These are phyloP conservation scores for Neofusicoccum sp. DNA, from an alignment of 2,329 filamentous ascomycete species.

Conservation along the genomic window DNA sequence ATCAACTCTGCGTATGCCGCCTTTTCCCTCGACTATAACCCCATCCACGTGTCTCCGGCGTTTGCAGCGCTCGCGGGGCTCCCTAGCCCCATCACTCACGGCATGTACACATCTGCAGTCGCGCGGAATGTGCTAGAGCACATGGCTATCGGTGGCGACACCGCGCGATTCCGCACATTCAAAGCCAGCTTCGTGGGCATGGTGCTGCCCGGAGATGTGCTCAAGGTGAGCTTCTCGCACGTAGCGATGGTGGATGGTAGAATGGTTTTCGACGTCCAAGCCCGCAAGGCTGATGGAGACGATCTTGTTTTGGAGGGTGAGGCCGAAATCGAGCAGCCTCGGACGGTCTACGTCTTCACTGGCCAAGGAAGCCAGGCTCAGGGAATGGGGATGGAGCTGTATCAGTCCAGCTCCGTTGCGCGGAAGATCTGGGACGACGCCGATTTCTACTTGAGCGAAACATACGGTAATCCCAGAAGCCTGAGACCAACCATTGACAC, in stretches of 20 bases:
- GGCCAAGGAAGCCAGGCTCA: slow-evolving; percentile 46
- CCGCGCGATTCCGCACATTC: slow-evolving; percentile 26
- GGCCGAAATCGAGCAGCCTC: slow-evolving; percentile 34
- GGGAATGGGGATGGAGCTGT: slow-evolving; percentile 51
- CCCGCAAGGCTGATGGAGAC: slow-evolving; percentile 30
- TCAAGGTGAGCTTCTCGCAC: slow-evolving; percentile 37
- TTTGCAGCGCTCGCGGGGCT: slow-evolving; percentile 42
- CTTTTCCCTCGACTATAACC: slow-evolving; percentile 45
- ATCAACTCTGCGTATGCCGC: slow-evolving; percentile 32
- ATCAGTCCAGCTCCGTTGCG: slow-evolving; percentile 35
- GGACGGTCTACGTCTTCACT: slow-evolving; percentile 44
- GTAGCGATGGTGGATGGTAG: slow-evolving; percentile 38
- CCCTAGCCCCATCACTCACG: slow-evolving; percentile 45
- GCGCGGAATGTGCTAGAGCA: slow-evolving; percentile 33
- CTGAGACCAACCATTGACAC: too few relatives aligned
- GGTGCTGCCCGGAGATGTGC: slow-evolving; percentile 39
- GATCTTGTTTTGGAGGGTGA: slow-evolving; percentile 38
- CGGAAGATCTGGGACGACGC: slow-evolving; percentile 58
- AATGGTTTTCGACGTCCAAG: slow-evolving; percentile 38
- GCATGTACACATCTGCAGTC: slow-evolving; percentile 43
- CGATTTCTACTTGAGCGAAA: slow-evolving; percentile 38
- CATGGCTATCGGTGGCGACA: slow-evolving; percentile 11
- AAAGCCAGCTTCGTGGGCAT: slow-evolving; percentile 39
- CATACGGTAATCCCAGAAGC: slow-evolving; percentile 33
- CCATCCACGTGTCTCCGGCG: slow-evolving; percentile 42